These are phyloP conservation scores for Calonectria leucothoes DNA, from an alignment of 2,329 filamentous ascomycete species.

Conservation along the genomic window DNA sequence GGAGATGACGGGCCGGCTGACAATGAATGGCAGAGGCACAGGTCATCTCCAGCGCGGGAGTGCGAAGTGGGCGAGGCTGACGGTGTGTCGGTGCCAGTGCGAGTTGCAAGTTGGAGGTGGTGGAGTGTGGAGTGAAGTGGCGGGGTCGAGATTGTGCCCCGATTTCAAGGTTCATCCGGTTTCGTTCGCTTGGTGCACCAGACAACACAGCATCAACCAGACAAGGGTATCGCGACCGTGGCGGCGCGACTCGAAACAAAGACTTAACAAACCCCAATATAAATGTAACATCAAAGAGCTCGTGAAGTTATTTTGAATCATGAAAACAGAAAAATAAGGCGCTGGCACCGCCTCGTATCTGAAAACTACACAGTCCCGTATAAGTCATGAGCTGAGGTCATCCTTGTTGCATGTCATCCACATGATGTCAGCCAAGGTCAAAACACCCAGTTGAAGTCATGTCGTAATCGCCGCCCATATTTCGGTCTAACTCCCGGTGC, in stretches of 20 bases:
- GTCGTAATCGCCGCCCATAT: background rate
- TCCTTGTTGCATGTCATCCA: background rate
- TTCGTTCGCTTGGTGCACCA: constrained; percentile 34
- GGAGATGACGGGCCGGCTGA: constrained; percentile 32
- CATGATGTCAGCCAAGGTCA: background rate
- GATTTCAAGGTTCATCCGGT: constrained; percentile 38
- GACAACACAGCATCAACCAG: constrained; percentile 5
- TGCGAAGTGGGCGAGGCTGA: constrained; percentile 5
- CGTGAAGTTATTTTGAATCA: background rate
- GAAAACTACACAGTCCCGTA: background rate
- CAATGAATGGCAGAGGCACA: constrained; percentile 32
- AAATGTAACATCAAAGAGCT: background rate
- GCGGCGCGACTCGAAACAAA: background rate
- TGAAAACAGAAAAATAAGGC: background rate
- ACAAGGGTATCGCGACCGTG: constrained; percentile 8
- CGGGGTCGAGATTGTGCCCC: constrained; percentile 40
- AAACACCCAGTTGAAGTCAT: background rate
- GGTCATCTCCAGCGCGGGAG: constrained; percentile 38
- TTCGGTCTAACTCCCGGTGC: background rate
- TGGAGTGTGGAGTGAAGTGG: constrained; percentile 30
- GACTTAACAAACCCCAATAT: background rate
- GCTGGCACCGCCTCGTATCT: background rate
- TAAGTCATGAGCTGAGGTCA: constrained; percentile 9
- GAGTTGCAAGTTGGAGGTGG: constrained; percentile 23
- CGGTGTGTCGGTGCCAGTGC: constrained; percentile 15